phyloP scores from a whole-genome alignment of 2,329 filamentous ascomycete species.

The Tolypocladium inflatum region DNA sequence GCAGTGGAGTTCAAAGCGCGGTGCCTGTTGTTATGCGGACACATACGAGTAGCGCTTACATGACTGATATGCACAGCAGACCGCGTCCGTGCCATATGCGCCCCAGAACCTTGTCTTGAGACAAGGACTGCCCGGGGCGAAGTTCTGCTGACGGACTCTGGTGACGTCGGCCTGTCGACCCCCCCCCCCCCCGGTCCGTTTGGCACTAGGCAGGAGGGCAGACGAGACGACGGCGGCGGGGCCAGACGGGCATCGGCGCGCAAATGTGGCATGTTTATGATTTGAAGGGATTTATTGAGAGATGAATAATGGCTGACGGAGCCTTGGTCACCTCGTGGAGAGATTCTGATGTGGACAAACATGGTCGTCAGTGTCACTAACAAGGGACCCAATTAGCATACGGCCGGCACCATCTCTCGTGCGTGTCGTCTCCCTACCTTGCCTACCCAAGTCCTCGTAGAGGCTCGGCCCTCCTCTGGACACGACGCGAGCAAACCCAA shows the following conservation, averaged over 20 bases:
- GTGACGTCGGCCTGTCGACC: neutral
- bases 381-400: neutral
- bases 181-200: too few species aligned
- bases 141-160: neutral
- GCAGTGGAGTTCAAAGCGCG: too few species aligned
- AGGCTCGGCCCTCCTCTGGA: neutral
- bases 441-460: neutral
- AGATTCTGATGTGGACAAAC: neutral
- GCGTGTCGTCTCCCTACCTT: neutral
- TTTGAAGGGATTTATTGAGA: neutral
- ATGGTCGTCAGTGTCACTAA: neutral
- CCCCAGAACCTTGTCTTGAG: neutral
- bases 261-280: neutral
- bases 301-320: neutral
- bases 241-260: neutral
- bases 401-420: neutral
- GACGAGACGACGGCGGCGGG: neutral
- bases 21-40: too few species aligned
- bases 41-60: too few species aligned
- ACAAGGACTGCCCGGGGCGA: neutral
- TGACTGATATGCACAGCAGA: neutral
- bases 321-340: neutral
- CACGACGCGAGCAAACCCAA: neutral
- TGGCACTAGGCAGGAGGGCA: neutral
- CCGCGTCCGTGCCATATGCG: neutral